Conservation (phyloP, 495 filamentous ascomycete species). For the Staphylotrichum longicolle region DNA sequence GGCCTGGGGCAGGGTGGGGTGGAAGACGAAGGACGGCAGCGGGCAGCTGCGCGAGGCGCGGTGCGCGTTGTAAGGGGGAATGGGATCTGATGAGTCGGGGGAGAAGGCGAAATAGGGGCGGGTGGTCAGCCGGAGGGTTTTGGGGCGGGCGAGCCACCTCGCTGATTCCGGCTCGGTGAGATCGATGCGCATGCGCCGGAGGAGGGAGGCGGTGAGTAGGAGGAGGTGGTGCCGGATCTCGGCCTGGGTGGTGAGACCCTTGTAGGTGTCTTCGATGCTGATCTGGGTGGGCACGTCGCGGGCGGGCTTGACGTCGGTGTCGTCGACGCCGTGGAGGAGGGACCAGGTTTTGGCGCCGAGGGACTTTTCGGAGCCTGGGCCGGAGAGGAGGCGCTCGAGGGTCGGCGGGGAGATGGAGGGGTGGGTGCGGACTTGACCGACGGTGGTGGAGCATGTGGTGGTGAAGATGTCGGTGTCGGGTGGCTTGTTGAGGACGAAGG, state of each 20-base stretch:
- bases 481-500: conserved; percentile 53
- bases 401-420: conserved; percentile 57
- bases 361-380: conserved; percentile 64
- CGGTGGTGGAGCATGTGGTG: conserved; percentile 53
- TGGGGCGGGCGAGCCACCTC: conserved; percentile 45
- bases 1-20: conserved; percentile 55
- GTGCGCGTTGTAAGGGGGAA: conserved; percentile 38
- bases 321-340: conserved; percentile 62
- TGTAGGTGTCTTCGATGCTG: conserved; percentile 89
- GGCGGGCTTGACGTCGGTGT: conserved; percentile 65
- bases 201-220: conserved; percentile 62
- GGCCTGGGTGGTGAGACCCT: conserved; percentile 57
- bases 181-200: conserved; percentile 77
- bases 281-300: conserved; percentile 80
- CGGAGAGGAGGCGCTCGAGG: conserved; percentile 64
- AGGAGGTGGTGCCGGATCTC: conserved; percentile 61
- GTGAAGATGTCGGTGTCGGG: conserved; percentile 36
- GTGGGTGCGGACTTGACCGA: conserved; percentile 60
- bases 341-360: conserved; percentile 63
- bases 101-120: conserved; percentile 51
- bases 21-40: conserved; percentile 68
- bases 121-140: conserved; percentile 75
- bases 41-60: conserved; percentile 68
- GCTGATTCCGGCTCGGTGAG: conserved; percentile 48
- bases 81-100: conserved; percentile 23